Conservation (phyloP, 352 stramenopile genomes). For the Phytophthora ohioensis region DNA sequence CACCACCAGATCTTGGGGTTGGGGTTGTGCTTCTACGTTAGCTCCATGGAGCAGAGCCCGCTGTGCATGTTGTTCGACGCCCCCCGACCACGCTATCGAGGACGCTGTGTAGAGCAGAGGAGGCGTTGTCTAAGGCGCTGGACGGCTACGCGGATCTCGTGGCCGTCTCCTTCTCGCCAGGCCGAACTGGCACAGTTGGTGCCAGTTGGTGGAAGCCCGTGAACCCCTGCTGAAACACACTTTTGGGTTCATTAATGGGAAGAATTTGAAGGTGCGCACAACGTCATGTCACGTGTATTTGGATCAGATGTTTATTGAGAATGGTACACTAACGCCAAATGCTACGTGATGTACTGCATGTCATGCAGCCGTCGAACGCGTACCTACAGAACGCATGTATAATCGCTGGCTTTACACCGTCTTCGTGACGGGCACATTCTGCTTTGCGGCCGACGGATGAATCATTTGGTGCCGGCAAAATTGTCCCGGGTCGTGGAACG, state of each 20-base stretch:
- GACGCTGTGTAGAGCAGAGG: not conserved
- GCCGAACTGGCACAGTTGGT: slow-evolving; percentile 15
- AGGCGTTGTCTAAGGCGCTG: not conserved
- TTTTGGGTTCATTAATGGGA: slow-evolving; percentile 25
- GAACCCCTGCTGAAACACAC: slow-evolving; percentile 37
- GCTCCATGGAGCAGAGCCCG: not conserved
- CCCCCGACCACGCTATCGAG: slow-evolving; percentile 6
- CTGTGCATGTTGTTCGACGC: slow-evolving; percentile 12
- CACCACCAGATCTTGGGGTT: slow-evolving; percentile 3
- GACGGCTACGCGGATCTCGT: slow-evolving; percentile 4
- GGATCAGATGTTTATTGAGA: too few species aligned
- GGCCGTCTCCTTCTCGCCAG: slow-evolving; percentile 11
- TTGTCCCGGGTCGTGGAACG: slow-evolving; percentile 26
- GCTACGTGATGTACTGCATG: not conserved
- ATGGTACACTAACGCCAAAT: not conserved
- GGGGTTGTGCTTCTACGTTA: not conserved
- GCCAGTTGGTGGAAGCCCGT: slow-evolving; percentile 37
- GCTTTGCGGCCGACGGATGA: slow-evolving; percentile 19
- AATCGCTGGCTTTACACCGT: slow-evolving; percentile 2
- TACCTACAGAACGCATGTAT: slow-evolving; percentile 14
- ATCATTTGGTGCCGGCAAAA: slow-evolving; percentile 21
- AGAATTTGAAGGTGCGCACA: not conserved
- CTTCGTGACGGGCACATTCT: slow-evolving; percentile 21
- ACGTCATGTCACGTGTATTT: not conserved
- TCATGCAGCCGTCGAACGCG: slow-evolving; percentile 6